A percentile compares a stretch with the other conserved stretches of the same genome.
Conservation (phyloP, 225 moss, liverwort and hornwort genomes). For the Asterella californica region DNA sequence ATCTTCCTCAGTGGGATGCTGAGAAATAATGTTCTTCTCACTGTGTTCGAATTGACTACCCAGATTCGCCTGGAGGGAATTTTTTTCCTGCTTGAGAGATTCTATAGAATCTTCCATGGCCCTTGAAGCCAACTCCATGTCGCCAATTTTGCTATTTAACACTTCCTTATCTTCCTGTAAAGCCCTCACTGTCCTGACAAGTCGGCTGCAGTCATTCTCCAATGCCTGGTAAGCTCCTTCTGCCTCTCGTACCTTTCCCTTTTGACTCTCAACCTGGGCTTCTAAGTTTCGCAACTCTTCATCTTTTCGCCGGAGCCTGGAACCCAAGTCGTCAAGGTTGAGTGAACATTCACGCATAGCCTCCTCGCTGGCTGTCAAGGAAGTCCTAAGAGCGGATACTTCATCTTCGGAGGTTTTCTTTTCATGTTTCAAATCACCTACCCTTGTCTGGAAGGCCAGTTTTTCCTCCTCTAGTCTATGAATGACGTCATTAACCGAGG, state of each 20-base stretch:
- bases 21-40: slow-evolving; percentile 30
- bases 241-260: slow-evolving; percentile 23
- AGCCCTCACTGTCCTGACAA: slow-evolving; percentile 20
- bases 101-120: slow-evolving; percentile 29
- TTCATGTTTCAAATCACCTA: slow-evolving; percentile 31
- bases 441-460: slow-evolving; percentile 18
- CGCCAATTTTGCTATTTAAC: slow-evolving; percentile 17
- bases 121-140: slow-evolving; percentile 22
- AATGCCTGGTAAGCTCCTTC: slow-evolving; percentile 21
- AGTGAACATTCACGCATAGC: slow-evolving; percentile 17
- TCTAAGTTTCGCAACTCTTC: slow-evolving; percentile 27
- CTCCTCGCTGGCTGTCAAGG: slow-evolving; percentile 25
- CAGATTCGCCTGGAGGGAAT: slow-evolving; percentile 22
- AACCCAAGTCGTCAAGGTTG: slow-evolving; percentile 26
- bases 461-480: slow-evolving; percentile 33
- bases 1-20: slow-evolving; percentile 38
- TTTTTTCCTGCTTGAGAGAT: slow-evolving; percentile 33
- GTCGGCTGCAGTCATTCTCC: slow-evolving; percentile 23
- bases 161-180: slow-evolving; percentile 34
- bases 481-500: slow-evolving; percentile 32
- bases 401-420: slow-evolving; percentile 12
- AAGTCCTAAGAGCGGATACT: slow-evolving; percentile 7
- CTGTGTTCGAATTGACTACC: slow-evolving; percentile 33
- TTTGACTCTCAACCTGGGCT: slow-evolving; percentile 15
- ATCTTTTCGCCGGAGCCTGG: slow-evolving; percentile 18